phyloP scores from a whole-genome alignment of 2,329 filamentous ascomycete genomes.

The Graphiopsis chlorocephala region DNA sequence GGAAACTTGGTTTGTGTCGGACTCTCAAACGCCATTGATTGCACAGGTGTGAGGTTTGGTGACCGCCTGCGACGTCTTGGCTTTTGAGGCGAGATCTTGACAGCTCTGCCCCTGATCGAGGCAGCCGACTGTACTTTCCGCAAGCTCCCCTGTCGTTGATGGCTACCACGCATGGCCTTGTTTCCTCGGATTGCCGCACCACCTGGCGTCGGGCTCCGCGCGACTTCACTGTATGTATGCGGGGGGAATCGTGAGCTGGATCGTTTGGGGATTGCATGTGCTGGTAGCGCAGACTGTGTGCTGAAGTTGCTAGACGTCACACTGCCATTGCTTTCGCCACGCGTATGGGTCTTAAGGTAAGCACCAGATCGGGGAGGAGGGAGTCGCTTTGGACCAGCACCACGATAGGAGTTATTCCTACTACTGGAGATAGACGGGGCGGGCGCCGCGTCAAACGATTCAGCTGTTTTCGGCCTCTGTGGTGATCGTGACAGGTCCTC shows the following conservation, averaged over 20 bases:
- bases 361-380: slow-evolving; percentile 24
- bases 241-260: slow-evolving; percentile 79
- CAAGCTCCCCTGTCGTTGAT: slow-evolving; percentile 46
- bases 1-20: slow-evolving; percentile 33
- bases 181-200: slow-evolving; percentile 21
- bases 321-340: slow-evolving; percentile 65
- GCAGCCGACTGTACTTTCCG: slow-evolving; percentile 84
- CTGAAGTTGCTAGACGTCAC: slow-evolving; percentile 36
- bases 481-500: slow-evolving; percentile 26
- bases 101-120: slow-evolving; percentile 56
- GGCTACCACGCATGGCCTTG: slow-evolving; percentile 19
- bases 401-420: slow-evolving; percentile 26
- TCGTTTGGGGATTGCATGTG: slow-evolving; percentile 86
- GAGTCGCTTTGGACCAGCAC: slow-evolving; percentile 16
- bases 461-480: slow-evolving; percentile 31
- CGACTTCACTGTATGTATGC: slow-evolving; percentile 69
- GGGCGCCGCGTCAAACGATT: slow-evolving; percentile 32
- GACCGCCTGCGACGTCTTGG: slow-evolving; percentile 28
- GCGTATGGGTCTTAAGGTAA: slow-evolving; percentile 44
- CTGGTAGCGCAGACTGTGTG: slow-evolving; percentile 53
- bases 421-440: slow-evolving; percentile 34
- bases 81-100: slow-evolving; percentile 57
- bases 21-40: slow-evolving; percentile 36
- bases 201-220: slow-evolving; percentile 68
- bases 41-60: slow-evolving; percentile 35